Evolutionary conservation across 495 filamentous ascomycete species (phyloP), one percentile per base, ranked within the genome.

Genomic region (Penicillium herquei): DNA sequence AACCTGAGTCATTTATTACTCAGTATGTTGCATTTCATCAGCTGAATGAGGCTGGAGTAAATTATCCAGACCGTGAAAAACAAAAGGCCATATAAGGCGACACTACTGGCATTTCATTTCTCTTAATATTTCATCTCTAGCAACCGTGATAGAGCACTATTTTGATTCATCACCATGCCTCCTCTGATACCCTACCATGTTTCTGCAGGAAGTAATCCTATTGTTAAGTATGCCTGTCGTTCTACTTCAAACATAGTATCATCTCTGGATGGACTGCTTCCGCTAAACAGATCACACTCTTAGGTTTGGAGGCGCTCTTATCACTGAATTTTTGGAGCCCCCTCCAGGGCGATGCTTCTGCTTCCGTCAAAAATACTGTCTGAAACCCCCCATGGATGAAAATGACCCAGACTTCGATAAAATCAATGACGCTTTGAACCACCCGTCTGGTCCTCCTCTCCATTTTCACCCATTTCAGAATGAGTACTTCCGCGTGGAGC

Each of bases 381-480:
- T 42, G 16, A n/a, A n/a, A n/a, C n/a, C n/a, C n/a, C n/a, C n/a
- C n/a, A n/a, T n/a, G n/a, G 51, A 34, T 21, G 43, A 57, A 9
- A 49, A 62, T 17, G 54, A 51, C 1, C 33, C 54, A 7, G 42
- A 57, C 37, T 44, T 40, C 1, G 33, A 43, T 7, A 45, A 52
- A 21, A 14, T 57, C 17, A 57, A 52, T 40, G 35, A 57, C 10
- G 40, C 48, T 39, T 31, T 39, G 46, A 17, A 56, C 5, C 54
- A 46, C 13, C 54, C 59, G 6, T 34, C 53, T 13, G 59, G 59
- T 7, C 59, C 59, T 8, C 39, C 59, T 1, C 31, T 37, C 3
- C 59, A 62, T 35, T 57, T 62, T 16, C 59, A 62, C 40, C 59
- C 37, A 39, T 62, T 30, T 34, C 59, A 62, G 40, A 62, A 40